Evolutionary conservation across 352 stramenopile genomes (phyloP).

Genomic region (Blastocystis sp.): DNA sequence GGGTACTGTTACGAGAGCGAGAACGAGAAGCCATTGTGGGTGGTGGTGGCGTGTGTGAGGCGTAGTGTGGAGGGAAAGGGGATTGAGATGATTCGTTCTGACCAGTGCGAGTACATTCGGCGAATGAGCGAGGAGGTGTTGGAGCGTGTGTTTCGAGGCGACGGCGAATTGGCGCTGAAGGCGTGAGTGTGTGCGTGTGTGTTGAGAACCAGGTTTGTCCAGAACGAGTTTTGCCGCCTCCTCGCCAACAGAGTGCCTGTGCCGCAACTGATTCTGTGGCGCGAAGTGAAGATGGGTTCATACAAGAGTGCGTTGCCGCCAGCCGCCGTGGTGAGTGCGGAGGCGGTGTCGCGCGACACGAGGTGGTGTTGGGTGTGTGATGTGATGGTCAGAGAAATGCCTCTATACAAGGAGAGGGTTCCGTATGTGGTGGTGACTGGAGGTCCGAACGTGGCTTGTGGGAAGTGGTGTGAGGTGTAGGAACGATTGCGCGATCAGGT

Average conservation of each 20-base stretch:
- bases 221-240: slow-evolving; percentile 44
- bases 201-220: slow-evolving; percentile 16
- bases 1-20: slow-evolving; percentile 82
- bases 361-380: slow-evolving; percentile 5
- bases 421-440: slow-evolving; percentile 86
- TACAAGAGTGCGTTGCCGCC: slow-evolving; percentile 64
- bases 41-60: neutral
- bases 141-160: slow-evolving; percentile 57
- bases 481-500: slow-evolving; percentile 83
- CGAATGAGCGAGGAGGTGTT: slow-evolving; percentile 72
- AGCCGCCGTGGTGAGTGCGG: slow-evolving; percentile 35
- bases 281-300: slow-evolving; percentile 24
- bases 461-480: neutral
- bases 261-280: slow-evolving; percentile 57
- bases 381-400: slow-evolving; percentile 18
- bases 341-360: slow-evolving; percentile 76
- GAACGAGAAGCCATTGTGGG: slow-evolving; percentile 21
- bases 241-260: neutral
- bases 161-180: neutral
- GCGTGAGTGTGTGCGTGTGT: neutral
- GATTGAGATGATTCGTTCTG: slow-evolving; percentile 88
- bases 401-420: slow-evolving; percentile 77
- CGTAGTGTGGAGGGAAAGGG: slow-evolving; percentile 86
- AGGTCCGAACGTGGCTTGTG: slow-evolving; percentile 78
- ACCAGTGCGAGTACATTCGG: slow-evolving; percentile 85